A percentile compares a stretch with the other conserved stretches of the same genome.
These are phyloP conservation scores for Rhizopogon vulgaris DNA, from an alignment of 768 basidiomycete genomes.

Conservation along the genomic window DNA sequence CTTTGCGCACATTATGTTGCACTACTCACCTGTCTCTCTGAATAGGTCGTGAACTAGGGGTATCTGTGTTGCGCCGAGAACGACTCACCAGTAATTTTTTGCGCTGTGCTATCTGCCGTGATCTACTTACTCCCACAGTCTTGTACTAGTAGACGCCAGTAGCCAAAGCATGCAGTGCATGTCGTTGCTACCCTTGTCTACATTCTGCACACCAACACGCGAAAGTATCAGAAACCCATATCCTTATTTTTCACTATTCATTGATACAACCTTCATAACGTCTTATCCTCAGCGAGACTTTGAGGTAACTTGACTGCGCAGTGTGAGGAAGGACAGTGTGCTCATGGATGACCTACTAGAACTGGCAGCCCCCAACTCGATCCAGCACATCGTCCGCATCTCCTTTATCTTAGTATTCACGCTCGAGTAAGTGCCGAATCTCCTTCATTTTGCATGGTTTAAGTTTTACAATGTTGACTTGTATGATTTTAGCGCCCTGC, in stretches of 20 bases:
- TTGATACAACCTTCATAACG: neutral
- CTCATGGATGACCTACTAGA: neutral
- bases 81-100: too few species aligned
- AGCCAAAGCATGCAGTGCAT: neutral
- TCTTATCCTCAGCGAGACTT: neutral
- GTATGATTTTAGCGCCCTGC: neutral
- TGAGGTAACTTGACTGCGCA: neutral
- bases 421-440: neutral
- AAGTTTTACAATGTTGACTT: neutral
- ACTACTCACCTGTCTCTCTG: too few species aligned
- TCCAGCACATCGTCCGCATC: too few species aligned
- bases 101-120: neutral
- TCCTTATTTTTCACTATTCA: neutral
- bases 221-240: neutral
- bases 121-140: constrained; percentile 1
- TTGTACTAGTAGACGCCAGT: neutral
- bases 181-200: neutral
- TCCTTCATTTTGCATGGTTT: neutral
- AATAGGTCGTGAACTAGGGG: too few species aligned
- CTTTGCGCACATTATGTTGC: too few species aligned
- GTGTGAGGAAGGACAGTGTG: neutral
- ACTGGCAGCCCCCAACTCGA: too few species aligned
- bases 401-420: too few species aligned
- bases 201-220: neutral
- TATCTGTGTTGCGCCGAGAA: too few species aligned